Evolutionary conservation across 345 rosid genomes (phyloP).

Genomic region (Sisymbrium altissimum): DNA sequence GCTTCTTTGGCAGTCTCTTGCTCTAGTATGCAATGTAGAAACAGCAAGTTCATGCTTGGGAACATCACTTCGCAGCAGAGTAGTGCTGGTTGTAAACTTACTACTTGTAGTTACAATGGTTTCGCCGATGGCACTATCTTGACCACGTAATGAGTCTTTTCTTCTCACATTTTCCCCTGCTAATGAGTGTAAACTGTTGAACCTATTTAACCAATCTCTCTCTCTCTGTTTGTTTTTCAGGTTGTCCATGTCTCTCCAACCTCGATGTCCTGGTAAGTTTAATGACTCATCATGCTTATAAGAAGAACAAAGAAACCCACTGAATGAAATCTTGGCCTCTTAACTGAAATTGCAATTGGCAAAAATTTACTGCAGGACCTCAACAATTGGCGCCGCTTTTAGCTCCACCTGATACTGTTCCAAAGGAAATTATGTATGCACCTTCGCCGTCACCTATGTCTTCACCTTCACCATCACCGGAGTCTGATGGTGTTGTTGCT

Average conservation of each 20-base stretch:
- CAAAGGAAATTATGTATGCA: conserved; percentile 44
- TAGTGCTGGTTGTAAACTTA: conserved; percentile 88
- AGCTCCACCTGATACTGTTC: conserved; percentile 74
- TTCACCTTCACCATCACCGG: conserved; percentile 22
- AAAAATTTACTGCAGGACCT: conserved; percentile 77
- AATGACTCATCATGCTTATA: neutral
- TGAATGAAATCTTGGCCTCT: neutral
- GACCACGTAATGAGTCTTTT: conserved; percentile 49
- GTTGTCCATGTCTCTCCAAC: conserved; percentile 78
- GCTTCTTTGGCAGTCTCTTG: conserved; percentile 88
- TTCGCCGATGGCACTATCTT: conserved; percentile 69
- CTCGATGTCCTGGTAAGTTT: conserved; percentile 77
- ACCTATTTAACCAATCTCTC: no score
- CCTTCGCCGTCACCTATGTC: conserved; percentile 41
- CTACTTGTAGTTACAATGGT: conserved; percentile 77
- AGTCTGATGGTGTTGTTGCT: conserved; percentile 32
- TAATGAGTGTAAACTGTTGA: neutral
- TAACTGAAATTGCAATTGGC: no score
- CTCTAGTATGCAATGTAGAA: conserved; percentile 89
- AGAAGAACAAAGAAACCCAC: neutral
- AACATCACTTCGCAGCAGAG: conserved; percentile 63
- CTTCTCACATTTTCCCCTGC: neutral
- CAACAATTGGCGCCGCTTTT: conserved; percentile 66
- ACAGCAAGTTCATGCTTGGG: conserved; percentile 85
- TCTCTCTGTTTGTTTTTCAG: conserved; percentile 39